Evolutionary conservation across 305 asterid species (phyloP).

Genomic region (Solanum hybrid): DNA sequence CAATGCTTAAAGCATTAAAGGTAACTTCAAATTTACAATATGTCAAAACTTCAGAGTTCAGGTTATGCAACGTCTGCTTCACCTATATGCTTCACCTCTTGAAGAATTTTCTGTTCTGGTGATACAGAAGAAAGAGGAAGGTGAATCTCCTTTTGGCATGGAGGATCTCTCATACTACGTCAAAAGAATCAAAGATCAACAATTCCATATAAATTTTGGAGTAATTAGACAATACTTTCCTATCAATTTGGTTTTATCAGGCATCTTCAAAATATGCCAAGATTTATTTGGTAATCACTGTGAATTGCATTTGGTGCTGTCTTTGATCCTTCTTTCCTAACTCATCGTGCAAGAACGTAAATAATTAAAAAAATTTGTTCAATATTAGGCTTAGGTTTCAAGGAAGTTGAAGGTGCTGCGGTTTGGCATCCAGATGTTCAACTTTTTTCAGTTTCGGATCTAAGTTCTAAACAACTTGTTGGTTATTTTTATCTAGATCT

Average conservation of each 20-base stretch:
- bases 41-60: not conserved
- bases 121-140: conserved; percentile 74
- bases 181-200: conserved; percentile 62
- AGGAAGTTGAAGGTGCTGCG: conserved; percentile 58
- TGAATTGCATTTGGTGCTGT: conserved; percentile 6
- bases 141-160: conserved; percentile 64
- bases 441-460: conserved; percentile 73
- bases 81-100: conserved; percentile 10
- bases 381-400: conserved; percentile 66
- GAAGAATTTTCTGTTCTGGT: conserved; percentile 14
- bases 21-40: conserved; percentile 24
- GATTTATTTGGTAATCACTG: conserved; percentile 72
- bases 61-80: conserved; percentile 11
- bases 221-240: conserved; percentile 82
- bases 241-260: conserved; percentile 64
- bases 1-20: conserved; percentile 71
- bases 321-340: conserved; percentile 11
- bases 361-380: conserved; percentile 6
- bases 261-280: conserved; percentile 89
- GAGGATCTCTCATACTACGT: conserved; percentile 81
- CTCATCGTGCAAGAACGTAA: conserved; percentile 5
- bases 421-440: conserved; percentile 87
- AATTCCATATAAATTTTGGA: conserved; percentile 67
- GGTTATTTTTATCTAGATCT: conserved; percentile 89
- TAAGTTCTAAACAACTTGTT: conserved; percentile 62